These are phyloP conservation scores for Ulota crispa DNA, from an alignment of 225 moss, liverwort and hornwort genomes.

Conservation along the genomic window DNA sequence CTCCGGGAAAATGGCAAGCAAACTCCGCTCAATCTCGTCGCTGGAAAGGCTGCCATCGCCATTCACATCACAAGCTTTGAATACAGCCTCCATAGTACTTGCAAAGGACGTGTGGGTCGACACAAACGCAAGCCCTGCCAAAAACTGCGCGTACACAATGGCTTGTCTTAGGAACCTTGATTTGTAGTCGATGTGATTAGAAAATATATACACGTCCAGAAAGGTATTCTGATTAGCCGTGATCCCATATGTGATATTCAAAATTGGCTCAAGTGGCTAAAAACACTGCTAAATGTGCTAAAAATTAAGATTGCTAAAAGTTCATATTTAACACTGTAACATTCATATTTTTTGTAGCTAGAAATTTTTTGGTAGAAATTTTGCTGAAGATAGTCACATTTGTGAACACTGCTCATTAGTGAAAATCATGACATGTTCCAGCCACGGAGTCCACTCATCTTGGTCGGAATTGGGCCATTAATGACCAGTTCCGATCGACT, in stretches of 20 bases:
- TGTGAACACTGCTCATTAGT: not conserved
- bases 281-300: too few relatives aligned
- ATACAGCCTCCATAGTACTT: constrained; percentile 52
- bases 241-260: too few relatives aligned
- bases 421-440: not conserved
- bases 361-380: too few relatives aligned
- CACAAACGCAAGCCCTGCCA: constrained; percentile 60
- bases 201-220: not conserved
- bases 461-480: not conserved
- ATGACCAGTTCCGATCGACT: not conserved
- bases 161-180: not conserved
- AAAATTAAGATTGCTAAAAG: too few relatives aligned
- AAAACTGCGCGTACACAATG: constrained; percentile 33
- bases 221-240: not conserved
- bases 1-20: constrained; percentile 56
- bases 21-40: constrained; percentile 56
- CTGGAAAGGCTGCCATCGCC: constrained; percentile 53
- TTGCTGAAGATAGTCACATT: too few relatives aligned
- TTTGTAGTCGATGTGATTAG: not conserved
- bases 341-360: too few relatives aligned
- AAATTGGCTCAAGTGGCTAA: too few relatives aligned
- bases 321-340: too few relatives aligned
- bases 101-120: constrained; percentile 60
- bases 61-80: constrained; percentile 59
- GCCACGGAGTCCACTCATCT: not conserved